Conservation (phyloP, 257 asterid species). For the Fraxinus americana region DNA sequence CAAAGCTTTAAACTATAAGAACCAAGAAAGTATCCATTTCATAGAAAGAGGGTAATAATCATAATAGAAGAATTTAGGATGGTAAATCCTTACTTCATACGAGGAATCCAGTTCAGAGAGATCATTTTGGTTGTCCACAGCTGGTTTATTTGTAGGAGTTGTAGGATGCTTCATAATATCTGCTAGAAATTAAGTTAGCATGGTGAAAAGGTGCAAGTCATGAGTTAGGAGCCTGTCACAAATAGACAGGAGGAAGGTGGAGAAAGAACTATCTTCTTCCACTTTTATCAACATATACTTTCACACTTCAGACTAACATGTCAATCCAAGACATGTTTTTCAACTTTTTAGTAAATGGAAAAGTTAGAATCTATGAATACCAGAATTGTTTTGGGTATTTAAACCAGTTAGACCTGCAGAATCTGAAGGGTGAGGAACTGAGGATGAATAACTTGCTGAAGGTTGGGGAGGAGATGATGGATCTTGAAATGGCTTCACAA, state of each 20-base stretch:
- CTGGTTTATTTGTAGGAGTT: conserved; percentile 66
- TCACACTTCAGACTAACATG: too few relatives aligned
- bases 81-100: conserved; percentile 49
- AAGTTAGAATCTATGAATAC: neutral
- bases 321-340: too few relatives aligned
- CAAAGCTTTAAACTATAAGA: too few relatives aligned
- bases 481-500: conserved; percentile 61
- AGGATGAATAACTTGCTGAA: too few relatives aligned
- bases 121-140: conserved; percentile 74
- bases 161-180: conserved; percentile 81
- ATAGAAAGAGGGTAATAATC: conserved; percentile 1
- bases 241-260: neutral
- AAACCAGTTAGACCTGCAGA: conserved; percentile 35
- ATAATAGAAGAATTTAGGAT: conserved; percentile 14
- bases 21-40: too few relatives aligned
- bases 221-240: neutral
- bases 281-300: too few relatives aligned
- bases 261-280: too few relatives aligned
- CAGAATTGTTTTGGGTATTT: neutral
- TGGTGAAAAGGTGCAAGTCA: neutral
- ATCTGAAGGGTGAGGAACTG: conserved; percentile 53
- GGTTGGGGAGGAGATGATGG: conserved; percentile 49
- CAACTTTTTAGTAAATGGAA: too few relatives aligned
- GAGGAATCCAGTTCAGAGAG: conserved; percentile 67
- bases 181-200: conserved; percentile 16